A percentile compares a stretch with the other conserved stretches of the same genome.
These are phyloP conservation scores for Ulota crispa DNA, from an alignment of 225 moss, liverwort and hornwort species.

Conservation along the genomic window DNA sequence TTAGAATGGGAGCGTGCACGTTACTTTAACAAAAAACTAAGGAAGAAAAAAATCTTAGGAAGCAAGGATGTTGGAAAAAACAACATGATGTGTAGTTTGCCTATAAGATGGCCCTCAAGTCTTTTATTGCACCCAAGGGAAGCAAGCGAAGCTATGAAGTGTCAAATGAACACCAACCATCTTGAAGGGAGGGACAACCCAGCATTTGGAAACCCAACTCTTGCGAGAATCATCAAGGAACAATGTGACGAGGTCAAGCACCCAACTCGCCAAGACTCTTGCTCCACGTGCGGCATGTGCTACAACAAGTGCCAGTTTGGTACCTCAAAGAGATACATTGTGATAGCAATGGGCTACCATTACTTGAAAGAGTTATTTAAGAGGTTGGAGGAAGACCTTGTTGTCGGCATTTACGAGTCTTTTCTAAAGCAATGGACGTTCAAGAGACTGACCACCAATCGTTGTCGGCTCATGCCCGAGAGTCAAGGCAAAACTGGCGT, in stretches of 20 bases:
- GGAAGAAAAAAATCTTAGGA: background rate
- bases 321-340: conserved; percentile 17
- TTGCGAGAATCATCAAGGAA: background rate
- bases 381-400: background rate
- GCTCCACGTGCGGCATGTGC: background rate
- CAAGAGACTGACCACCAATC: background rate
- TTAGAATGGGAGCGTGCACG: conserved; percentile 17
- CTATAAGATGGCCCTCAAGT: conserved; percentile 22
- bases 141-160: conserved; percentile 7
- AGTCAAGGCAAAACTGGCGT: conserved; percentile 25
- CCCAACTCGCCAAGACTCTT: background rate
- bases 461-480: conserved; percentile 19
- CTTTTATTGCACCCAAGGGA: background rate
- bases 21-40: background rate
- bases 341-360: background rate
- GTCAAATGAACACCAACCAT: conserved; percentile 15
- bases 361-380: background rate
- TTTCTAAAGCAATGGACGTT: conserved; percentile 23
- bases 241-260: background rate
- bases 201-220: background rate
- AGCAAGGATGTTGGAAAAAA: conserved; percentile 17
- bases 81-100: conserved; percentile 19
- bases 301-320: conserved; percentile 4
- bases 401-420: conserved; percentile 23
- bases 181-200: conserved; percentile 15